These are phyloP conservation scores for Paraconiothyrium sp. DNA, from an alignment of 2,329 filamentous ascomycete genomes.

Conservation along the genomic window DNA sequence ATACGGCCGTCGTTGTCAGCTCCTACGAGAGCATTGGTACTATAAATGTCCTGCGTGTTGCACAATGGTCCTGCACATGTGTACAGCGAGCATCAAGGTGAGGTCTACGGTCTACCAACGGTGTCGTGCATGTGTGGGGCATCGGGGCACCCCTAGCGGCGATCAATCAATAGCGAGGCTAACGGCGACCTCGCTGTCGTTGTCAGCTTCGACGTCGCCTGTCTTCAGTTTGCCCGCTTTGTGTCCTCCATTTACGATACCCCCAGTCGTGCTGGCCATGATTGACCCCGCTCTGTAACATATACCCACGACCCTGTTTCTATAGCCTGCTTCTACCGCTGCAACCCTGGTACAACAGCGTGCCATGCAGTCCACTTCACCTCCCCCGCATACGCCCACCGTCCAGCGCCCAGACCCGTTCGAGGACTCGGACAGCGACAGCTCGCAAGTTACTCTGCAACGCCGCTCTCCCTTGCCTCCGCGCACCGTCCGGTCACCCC, in stretches of 20 bases:
- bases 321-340: constrained; percentile 15
- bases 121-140: not conserved
- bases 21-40: too few species aligned
- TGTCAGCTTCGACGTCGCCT: constrained; percentile 6
- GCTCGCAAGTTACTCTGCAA: constrained; percentile 50
- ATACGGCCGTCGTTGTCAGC: too few species aligned
- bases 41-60: too few species aligned
- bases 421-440: constrained; percentile 52
- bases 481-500: constrained; percentile 36
- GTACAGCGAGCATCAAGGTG: not conserved
- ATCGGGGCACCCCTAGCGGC: constrained; percentile 10
- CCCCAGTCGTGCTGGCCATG: constrained; percentile 13
- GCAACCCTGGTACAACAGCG: constrained; percentile 14
- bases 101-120: not conserved
- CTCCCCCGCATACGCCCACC: constrained; percentile 45
- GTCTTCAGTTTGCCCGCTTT: not conserved
- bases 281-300: not conserved
- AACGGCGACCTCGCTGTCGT: not conserved
- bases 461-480: constrained; percentile 51
- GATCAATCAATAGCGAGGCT: constrained; percentile 7
- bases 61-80: too few species aligned
- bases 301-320: constrained; percentile 17
- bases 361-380: constrained; percentile 44
- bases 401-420: constrained; percentile 36
- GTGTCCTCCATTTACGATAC: not conserved